These are phyloP conservation scores for Fomitopsis pinicola DNA, from an alignment of 1,284 basidiomycete species.

Conservation along the genomic window DNA sequence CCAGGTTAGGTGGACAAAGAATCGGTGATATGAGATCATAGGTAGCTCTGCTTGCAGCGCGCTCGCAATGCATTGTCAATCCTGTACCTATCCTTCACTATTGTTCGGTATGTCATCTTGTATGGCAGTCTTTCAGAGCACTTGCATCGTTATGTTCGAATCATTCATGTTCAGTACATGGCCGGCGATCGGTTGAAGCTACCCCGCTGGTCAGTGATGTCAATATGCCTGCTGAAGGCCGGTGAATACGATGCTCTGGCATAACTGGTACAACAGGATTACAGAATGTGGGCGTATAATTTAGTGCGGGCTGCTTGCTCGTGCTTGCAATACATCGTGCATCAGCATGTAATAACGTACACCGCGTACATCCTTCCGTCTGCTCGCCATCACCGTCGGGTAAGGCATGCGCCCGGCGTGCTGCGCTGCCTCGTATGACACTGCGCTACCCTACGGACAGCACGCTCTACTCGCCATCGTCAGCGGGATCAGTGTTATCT, in stretches of 20 bases:
- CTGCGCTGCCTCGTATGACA: background rate
- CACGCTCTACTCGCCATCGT: background rate
- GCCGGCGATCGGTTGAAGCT: no score
- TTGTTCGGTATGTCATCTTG: no score
- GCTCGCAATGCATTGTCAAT: no score
- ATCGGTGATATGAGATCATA: no score
- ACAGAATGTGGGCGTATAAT: background rate
- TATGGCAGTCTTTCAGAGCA: no score
- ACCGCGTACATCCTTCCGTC: background rate
- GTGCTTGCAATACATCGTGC: constrained; percentile 4
- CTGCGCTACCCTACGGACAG: background rate
- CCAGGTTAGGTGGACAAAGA: no score
- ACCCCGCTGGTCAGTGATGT: no score
- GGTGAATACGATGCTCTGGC: background rate
- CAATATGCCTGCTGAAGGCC: no score
- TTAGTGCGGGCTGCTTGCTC: constrained; percentile 6
- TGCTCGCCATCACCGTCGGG: background rate
- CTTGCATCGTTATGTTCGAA: no score
- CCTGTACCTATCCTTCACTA: no score
- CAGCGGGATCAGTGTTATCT: constrained; percentile 11
- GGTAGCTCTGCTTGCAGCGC: no score
- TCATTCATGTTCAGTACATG: no score
- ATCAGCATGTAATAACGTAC: constrained; percentile 9
- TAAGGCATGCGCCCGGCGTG: background rate
- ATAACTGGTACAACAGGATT: background rate